These are phyloP conservation scores for Emergomyces africanus DNA, from an alignment of 2,329 filamentous ascomycete species.

Conservation along the genomic window DNA sequence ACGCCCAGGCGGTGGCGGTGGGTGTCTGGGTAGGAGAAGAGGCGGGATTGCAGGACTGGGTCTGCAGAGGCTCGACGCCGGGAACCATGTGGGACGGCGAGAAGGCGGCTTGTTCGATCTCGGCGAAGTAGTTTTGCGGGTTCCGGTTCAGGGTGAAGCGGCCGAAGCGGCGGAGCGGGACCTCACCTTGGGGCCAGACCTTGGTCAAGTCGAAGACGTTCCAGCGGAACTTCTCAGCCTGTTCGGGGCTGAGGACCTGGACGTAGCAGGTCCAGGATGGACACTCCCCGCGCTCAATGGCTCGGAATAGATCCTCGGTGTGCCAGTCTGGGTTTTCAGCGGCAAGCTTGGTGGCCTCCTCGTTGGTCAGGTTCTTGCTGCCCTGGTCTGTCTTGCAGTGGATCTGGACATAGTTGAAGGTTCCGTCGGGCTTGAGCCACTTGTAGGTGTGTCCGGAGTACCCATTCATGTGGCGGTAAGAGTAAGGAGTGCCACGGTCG, in stretches of 20 bases:
- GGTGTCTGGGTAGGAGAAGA: constrained; percentile 60
- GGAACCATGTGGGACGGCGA: constrained; percentile 54
- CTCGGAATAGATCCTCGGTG: constrained; percentile 51
- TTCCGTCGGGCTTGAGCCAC: constrained; percentile 51
- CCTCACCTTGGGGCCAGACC: constrained; percentile 52
- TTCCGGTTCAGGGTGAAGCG: constrained; percentile 54
- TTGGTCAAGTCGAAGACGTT: constrained; percentile 60
- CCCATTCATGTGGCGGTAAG: constrained; percentile 54
- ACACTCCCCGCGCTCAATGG: constrained; percentile 48
- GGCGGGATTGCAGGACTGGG: constrained; percentile 54
- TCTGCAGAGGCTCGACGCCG: constrained; percentile 56
- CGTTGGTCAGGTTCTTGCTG: constrained; percentile 45
- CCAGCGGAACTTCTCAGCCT: constrained; percentile 48
- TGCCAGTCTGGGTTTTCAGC: constrained; percentile 49
- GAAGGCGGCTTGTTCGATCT: constrained; percentile 61
- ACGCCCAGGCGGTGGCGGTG: constrained; percentile 50
- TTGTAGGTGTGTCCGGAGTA: constrained; percentile 58
- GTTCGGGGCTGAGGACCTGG: constrained; percentile 49
- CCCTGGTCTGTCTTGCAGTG: constrained; percentile 53
- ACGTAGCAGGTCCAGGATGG: constrained; percentile 53
- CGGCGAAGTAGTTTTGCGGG: constrained; percentile 53
- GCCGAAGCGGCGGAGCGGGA: constrained; percentile 49
- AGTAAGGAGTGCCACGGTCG: constrained; percentile 53
- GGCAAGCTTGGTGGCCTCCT: constrained; percentile 42
- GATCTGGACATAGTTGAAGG: constrained; percentile 53